A percentile compares a stretch with the other conserved stretches of the same genome.
Conservation (phyloP, 202 grass and related monocot species). For the Cymbopogon flexuosus region DNA sequence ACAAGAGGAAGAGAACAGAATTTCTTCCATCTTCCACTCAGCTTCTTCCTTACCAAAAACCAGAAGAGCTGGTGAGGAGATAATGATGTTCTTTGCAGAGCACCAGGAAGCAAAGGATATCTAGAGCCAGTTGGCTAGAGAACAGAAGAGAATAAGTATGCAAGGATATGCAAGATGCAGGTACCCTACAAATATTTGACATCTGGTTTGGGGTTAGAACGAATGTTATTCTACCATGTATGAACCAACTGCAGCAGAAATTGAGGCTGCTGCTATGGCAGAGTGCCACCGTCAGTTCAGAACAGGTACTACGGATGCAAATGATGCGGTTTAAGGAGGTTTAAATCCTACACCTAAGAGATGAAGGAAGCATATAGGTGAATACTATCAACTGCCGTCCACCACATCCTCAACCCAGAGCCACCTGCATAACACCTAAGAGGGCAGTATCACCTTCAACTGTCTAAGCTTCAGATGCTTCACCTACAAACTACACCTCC, state of each 20-base stretch:
- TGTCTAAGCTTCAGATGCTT: conserved; percentile 12
- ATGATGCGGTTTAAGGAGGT: conserved; percentile 5
- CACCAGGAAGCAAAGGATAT: conserved; percentile 32
- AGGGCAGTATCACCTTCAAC: background rate
- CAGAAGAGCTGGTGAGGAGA: conserved; percentile 49
- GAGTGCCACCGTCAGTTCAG: background rate
- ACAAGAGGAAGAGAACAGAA: conserved; percentile 2
- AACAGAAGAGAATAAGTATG: conserved; percentile 26
- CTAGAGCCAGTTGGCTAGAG: conserved; percentile 8
- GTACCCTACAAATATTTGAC: conserved; percentile 19
- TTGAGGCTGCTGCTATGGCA: background rate
- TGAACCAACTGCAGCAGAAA: conserved; percentile 14
- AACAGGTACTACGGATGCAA: conserved; percentile 27
- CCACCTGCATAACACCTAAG: background rate
- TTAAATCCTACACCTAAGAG: conserved; percentile 19
- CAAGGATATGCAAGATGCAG: conserved; percentile 21
- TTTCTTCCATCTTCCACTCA: conserved; percentile 32
- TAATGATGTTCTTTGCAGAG: conserved; percentile 15
- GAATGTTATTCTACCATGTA: background rate
- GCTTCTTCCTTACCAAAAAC: conserved; percentile 63
- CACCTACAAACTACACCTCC: conserved; percentile 18
- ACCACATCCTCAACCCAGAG: background rate
- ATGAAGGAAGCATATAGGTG: conserved; percentile 26
- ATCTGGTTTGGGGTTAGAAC: background rate
- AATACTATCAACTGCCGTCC: conserved; percentile 17